phyloP scores from a whole-genome alignment of 164 flowering plant genomes.

The Vitis rupestris region DNA sequence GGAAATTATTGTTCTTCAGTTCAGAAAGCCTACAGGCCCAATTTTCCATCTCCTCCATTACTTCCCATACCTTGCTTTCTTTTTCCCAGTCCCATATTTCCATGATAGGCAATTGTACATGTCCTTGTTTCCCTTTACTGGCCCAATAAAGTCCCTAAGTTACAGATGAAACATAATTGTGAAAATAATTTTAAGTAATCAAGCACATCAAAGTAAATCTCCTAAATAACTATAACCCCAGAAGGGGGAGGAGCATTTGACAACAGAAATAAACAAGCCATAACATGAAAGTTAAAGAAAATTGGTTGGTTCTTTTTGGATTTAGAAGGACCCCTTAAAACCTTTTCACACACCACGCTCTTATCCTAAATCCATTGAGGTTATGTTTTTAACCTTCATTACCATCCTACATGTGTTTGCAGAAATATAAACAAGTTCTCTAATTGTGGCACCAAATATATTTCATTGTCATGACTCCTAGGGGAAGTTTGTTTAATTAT shows the following conservation, averaged over 20 bases:
- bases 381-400: not conserved
- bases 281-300: not conserved
- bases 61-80: constrained; percentile 33
- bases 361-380: not conserved
- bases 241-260: too few species aligned
- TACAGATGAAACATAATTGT: not conserved
- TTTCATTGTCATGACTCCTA: too few species aligned
- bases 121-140: constrained; percentile 6
- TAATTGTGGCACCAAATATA: too few species aligned
- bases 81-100: constrained; percentile 37
- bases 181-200: not conserved
- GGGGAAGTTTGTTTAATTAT: too few species aligned
- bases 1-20: constrained; percentile 3
- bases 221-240: not conserved
- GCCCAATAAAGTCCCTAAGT: not conserved
- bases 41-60: constrained; percentile 31
- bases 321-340: not conserved
- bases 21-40: constrained; percentile 25
- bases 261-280: not conserved
- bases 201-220: not conserved
- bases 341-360: not conserved
- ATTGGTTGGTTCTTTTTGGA: not conserved
- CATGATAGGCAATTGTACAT: not conserved
- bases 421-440: too few species aligned
- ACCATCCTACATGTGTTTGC: not conserved